A percentile compares a stretch with the other conserved stretches of the same genome.
These are phyloP conservation scores for Physcomitrium patens DNA, from an alignment of 225 moss, liverwort and hornwort species.

Conservation along the genomic window DNA sequence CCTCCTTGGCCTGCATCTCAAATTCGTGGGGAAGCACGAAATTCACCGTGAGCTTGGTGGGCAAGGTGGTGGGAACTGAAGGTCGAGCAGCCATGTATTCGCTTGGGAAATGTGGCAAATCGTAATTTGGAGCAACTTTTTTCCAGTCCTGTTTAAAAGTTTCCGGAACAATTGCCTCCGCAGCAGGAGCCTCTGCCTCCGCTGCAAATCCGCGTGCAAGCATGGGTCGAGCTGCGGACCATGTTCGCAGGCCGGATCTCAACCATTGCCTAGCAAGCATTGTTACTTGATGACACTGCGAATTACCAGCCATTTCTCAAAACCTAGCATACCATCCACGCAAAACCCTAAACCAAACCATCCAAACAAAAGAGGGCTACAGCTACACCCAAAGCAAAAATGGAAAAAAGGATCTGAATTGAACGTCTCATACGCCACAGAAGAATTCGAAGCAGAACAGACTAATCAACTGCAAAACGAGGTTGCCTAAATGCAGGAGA, in stretches of 20 bases:
- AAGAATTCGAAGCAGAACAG: not conserved
- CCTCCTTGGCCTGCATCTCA: slow-evolving; percentile 56
- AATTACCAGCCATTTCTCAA: not conserved
- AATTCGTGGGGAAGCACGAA: slow-evolving; percentile 55
- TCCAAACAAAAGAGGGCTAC: not conserved
- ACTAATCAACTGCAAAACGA: not conserved
- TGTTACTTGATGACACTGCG: not conserved
- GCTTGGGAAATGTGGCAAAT: slow-evolving; percentile 60
- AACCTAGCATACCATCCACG: not conserved
- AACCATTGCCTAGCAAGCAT: slow-evolving; percentile 32
- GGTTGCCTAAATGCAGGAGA: not conserved
- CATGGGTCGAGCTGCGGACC: slow-evolving; percentile 32
- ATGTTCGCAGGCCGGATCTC: slow-evolving; percentile 29
- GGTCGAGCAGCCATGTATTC: slow-evolving; percentile 65
- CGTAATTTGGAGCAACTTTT: slow-evolving; percentile 60
- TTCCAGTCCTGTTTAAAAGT: slow-evolving; percentile 68
- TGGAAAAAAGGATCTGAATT: not conserved
- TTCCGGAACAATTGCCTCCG: slow-evolving; percentile 44
- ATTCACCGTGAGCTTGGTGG: slow-evolving; percentile 70
- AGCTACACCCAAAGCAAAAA: not conserved
- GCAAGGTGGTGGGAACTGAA: slow-evolving; percentile 48
- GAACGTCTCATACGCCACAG: not conserved
- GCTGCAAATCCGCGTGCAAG: slow-evolving; percentile 33
- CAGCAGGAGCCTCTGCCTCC: slow-evolving; percentile 23
- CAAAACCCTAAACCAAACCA: not conserved